Percentiles rank a stretch among this genome's conserved stretches.
Evolutionary conservation across 345 rosid species (phyloP).

Genomic region (Luvunga scandens): DNA sequence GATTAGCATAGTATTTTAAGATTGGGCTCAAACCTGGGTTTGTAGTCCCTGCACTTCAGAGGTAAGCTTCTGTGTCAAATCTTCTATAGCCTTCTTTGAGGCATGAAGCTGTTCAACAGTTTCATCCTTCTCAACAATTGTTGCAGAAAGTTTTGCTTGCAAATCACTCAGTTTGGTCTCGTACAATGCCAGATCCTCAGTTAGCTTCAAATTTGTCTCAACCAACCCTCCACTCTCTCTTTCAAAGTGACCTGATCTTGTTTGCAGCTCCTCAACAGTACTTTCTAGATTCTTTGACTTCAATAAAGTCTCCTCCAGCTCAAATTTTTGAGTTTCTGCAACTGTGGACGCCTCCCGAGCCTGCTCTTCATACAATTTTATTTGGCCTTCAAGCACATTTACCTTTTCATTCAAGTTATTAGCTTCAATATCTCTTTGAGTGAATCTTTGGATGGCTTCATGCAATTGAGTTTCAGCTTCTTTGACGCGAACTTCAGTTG

Average conservation of each 20-base stretch:
- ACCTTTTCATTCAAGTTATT: constrained; percentile 62
- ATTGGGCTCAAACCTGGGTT: constrained; percentile 60
- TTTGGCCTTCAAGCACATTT: constrained; percentile 50
- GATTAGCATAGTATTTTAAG: constrained; percentile 4
- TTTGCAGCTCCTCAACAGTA: constrained; percentile 56
- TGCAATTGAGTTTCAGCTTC: constrained; percentile 47
- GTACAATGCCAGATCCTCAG: constrained; percentile 61
- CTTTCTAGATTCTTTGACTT: constrained; percentile 62
- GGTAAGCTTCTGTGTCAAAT: constrained; percentile 50
- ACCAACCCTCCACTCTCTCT: constrained; percentile 76
- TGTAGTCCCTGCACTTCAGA: constrained; percentile 69
- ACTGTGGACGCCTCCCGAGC: constrained; percentile 52
- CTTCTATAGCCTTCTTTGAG: constrained; percentile 63
- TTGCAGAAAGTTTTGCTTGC: constrained; percentile 48
- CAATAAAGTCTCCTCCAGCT: constrained; percentile 61
- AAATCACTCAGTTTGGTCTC: constrained; percentile 61
- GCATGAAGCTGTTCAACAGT: constrained; percentile 53
- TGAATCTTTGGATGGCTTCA: constrained; percentile 50
- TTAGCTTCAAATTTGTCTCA: constrained; percentile 70
- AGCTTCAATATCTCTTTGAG: constrained; percentile 53
- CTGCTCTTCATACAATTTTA: constrained; percentile 51
- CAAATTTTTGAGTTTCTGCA: constrained; percentile 50
- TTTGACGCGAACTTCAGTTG: constrained; percentile 32
- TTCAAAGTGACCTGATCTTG: constrained; percentile 56
- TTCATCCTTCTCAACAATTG: constrained; percentile 58